Evolutionary conservation across 352 stramenopile species (phyloP), one percentile per base, ranked within the genome.

Genomic region (Phytophthora niederhauseri): DNA sequence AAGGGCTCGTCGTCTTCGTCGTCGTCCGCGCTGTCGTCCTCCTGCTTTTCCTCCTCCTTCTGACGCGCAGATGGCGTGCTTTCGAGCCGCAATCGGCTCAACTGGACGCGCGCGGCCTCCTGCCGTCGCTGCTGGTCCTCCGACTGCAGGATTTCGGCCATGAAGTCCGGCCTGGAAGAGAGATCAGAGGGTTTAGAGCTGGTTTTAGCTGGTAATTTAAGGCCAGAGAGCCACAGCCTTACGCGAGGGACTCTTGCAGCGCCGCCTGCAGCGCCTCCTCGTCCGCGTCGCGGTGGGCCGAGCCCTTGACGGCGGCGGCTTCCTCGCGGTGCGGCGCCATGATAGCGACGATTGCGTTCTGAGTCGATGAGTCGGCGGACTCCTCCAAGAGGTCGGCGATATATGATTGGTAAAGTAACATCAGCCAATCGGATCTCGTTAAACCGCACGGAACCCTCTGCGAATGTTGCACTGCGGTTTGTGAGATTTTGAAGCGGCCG

Each of bases 61-160:
- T 59, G 48, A 49, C 34, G 22, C 6, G 50, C 53, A 38, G 67
- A 63, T 63, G 51, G 59, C 3, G 17, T 66, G 19, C 8, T 70
- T 41, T 31, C 36, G 57, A 48, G 41, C 2, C 54, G 24, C 43
- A 63, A 17, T 5, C 62, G 28, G 8, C 12, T 12, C 2, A 22
- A 15, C 28, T 53, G 30, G 22, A 9, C 3, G 6, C 4, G 31
- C 0, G 22, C 15, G 6, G 15, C 15, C 52, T 76, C 45, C 5
- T 70, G 61, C 26, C 12, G 60, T 24, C 43, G 63, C 48, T 51
- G 62, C 19, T 73, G 61, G 30, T 68, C 57, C 62, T 93, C 85
- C 0, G 82, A 84, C n/a, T 83, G 66, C n/a, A 93, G 59, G 51
- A 93, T 93, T 67, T 91, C 78, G 0, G 75, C 82, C 60, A 93